These are phyloP conservation scores for Mimosa bimucronata DNA, from an alignment of 306 rosid genomes.

Conservation along the genomic window DNA sequence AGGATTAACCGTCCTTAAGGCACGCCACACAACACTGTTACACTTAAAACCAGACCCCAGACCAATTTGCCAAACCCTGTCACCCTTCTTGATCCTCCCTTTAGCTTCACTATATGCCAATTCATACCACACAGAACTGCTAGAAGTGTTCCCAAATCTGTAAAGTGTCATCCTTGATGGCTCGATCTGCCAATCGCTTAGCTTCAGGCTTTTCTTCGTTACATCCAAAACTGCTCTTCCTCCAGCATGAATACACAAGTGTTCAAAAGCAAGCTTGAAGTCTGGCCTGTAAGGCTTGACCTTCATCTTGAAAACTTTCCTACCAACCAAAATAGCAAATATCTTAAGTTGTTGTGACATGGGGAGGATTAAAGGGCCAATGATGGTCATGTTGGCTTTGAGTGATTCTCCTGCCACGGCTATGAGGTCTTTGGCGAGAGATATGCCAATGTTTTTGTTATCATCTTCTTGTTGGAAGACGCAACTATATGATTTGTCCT, in stretches of 20 bases:
- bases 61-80: slow-evolving; percentile 84
- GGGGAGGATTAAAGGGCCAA: slow-evolving; percentile 82
- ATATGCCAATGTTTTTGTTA: slow-evolving; percentile 55
- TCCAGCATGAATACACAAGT: slow-evolving; percentile 87
- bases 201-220: slow-evolving; percentile 71
- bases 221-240: slow-evolving; percentile 87
- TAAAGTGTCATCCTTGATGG: slow-evolving; percentile 83
- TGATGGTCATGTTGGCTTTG: slow-evolving; percentile 81
- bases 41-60: slow-evolving; percentile 91
- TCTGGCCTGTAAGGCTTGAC: slow-evolving; percentile 82
- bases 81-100: slow-evolving; percentile 75
- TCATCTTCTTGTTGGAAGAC: slow-evolving; percentile 79
- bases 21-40: slow-evolving; percentile 88
- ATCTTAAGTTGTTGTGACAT: slow-evolving; percentile 79
- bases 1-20: slow-evolving; percentile 68
- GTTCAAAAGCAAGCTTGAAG: slow-evolving; percentile 82
- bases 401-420: slow-evolving; percentile 88
- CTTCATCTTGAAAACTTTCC: slow-evolving; percentile 66
- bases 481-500: slow-evolving; percentile 61
- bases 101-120: slow-evolving; percentile 80
- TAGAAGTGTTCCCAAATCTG: slow-evolving; percentile 80
- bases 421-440: slow-evolving; percentile 82
- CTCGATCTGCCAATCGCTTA: slow-evolving; percentile 83
- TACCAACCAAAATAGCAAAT: slow-evolving; percentile 60
- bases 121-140: slow-evolving; percentile 88